Evolutionary conservation across 2,329 filamentous ascomycete species (phyloP).

Genomic region (Cladobotryum protrusum): DNA sequence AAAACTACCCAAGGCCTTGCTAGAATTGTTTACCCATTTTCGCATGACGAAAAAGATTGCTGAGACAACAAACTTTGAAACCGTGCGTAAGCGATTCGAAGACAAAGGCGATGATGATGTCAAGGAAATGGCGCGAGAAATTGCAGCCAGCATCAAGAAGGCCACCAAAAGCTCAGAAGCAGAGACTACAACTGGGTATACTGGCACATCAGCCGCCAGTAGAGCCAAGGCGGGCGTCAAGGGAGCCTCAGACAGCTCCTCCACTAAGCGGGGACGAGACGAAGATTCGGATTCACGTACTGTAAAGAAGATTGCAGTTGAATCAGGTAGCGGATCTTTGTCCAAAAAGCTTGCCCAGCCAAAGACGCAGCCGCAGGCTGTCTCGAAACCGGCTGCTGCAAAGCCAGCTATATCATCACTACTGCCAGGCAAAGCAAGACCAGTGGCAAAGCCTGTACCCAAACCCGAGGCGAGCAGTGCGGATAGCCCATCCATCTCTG

Average conservation of each 20-base stretch:
- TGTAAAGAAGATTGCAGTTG: slow-evolving; percentile 38
- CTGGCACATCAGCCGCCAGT: slow-evolving; percentile 34
- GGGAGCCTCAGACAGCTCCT: slow-evolving; percentile 21
- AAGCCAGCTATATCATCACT: slow-evolving; percentile 29
- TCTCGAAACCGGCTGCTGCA: slow-evolving; percentile 23
- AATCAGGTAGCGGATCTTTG: slow-evolving; percentile 31
- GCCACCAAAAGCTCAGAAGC: slow-evolving; percentile 29
- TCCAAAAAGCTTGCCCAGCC: slow-evolving; percentile 35
- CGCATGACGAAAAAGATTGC: slow-evolving; percentile 56
- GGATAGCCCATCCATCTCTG: slow-evolving; percentile 21
- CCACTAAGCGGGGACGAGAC: slow-evolving; percentile 33
- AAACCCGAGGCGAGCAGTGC: slow-evolving; percentile 30
- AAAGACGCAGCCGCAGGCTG: slow-evolving; percentile 26
- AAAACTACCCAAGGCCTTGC: slow-evolving; percentile 48
- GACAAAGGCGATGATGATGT: slow-evolving; percentile 61
- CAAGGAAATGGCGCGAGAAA: slow-evolving; percentile 54
- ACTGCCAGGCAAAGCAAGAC: slow-evolving; percentile 44
- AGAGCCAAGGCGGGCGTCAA: slow-evolving; percentile 30
- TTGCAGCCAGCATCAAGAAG: slow-evolving; percentile 43
- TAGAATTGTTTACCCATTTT: slow-evolving; percentile 55
- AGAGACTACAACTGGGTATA: slow-evolving; percentile 31
- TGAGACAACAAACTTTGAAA: slow-evolving; percentile 60
- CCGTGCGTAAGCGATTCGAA: slow-evolving; percentile 55
- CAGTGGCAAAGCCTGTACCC: slow-evolving; percentile 33
- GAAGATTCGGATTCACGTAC: slow-evolving; percentile 35